phyloP scores from a whole-genome alignment of 495 filamentous ascomycete genomes.

The Rhizodiscina lignyota region DNA sequence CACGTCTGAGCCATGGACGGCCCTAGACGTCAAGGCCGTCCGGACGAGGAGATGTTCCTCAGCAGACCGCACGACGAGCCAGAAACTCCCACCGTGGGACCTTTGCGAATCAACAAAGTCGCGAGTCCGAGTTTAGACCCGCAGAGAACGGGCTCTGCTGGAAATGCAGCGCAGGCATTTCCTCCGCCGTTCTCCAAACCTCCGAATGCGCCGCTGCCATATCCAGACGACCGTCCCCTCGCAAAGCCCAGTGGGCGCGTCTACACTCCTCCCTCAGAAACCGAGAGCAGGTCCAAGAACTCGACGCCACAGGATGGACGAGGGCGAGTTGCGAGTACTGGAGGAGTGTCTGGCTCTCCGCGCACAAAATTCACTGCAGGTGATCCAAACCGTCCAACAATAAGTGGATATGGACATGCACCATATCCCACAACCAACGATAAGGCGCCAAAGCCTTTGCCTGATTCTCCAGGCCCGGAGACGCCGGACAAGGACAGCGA shows the following conservation, averaged over 20 bases:
- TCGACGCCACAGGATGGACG: slow-evolving; percentile 12
- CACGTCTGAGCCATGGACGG: too few relatives aligned
- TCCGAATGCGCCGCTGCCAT: slow-evolving; percentile 51
- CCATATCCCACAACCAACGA: not conserved
- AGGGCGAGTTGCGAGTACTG: not conserved
- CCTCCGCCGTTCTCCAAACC: slow-evolving; percentile 47
- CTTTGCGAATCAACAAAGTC: slow-evolving; percentile 67
- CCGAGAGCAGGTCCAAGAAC: slow-evolving; percentile 18
- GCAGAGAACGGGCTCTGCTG: slow-evolving; percentile 23
- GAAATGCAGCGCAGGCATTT: slow-evolving; percentile 18
- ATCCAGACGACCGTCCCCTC: slow-evolving; percentile 54
- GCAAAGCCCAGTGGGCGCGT: slow-evolving; percentile 21
- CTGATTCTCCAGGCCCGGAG: slow-evolving; percentile 57
- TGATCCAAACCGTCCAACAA: slow-evolving; percentile 22
- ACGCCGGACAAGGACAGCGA: slow-evolving; percentile 43
- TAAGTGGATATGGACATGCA: slow-evolving; percentile 14
- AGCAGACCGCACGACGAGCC: slow-evolving; percentile 5
- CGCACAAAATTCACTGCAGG: slow-evolving; percentile 16
- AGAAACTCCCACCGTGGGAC: slow-evolving; percentile 51
- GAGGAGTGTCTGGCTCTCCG: slow-evolving; percentile 8
- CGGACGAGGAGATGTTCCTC: slow-evolving; percentile 21
- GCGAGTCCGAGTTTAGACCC: slow-evolving; percentile 18
- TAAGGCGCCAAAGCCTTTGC: slow-evolving; percentile 47
- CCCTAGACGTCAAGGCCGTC: slow-evolving; percentile 15
- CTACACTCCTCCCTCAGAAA: slow-evolving; percentile 31